These are phyloP conservation scores for Tulasnella sp. DNA, from an alignment of 768 basidiomycete genomes.

Conservation along the genomic window DNA sequence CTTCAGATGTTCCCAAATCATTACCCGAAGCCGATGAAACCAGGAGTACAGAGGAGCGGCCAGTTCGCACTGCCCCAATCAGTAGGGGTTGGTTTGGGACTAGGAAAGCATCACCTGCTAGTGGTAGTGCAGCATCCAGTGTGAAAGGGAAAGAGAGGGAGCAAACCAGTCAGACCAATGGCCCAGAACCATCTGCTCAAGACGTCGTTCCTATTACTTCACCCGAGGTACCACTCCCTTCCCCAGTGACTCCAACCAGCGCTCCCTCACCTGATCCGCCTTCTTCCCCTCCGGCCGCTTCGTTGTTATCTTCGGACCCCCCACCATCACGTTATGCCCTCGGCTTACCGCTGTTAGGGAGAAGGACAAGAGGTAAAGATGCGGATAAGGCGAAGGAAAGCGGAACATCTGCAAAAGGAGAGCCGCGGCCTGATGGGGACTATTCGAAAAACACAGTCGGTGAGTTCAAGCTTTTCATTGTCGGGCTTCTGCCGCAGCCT, in stretches of 20 bases:
- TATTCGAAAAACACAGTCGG: too few species aligned
- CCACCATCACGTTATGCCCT: background rate
- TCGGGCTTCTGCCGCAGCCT: too few species aligned
- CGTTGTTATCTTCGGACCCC: background rate
- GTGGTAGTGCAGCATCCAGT: background rate
- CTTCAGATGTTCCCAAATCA: too few species aligned
- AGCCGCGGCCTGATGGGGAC: too few species aligned
- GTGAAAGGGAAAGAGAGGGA: background rate
- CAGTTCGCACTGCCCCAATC: too few species aligned
- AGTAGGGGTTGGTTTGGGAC: too few species aligned
- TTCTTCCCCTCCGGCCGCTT: background rate
- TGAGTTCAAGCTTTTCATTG: too few species aligned
- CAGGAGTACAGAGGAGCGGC: too few species aligned
- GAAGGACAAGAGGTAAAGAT: constrained; percentile 1
- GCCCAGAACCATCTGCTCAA: background rate
- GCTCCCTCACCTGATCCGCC: background rate
- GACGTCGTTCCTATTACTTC: background rate
- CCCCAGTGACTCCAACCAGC: background rate
- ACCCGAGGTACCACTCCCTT: background rate
- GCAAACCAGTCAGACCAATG: too few species aligned
- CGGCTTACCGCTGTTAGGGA: background rate
- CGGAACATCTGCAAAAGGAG: too few species aligned
- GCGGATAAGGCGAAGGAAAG: constrained; percentile 5
- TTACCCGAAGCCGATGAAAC: too few species aligned
- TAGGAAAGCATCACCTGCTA: too few species aligned